phyloP scores from a whole-genome alignment of 352 stramenopile genomes.

The Phytopythium montanum region DNA sequence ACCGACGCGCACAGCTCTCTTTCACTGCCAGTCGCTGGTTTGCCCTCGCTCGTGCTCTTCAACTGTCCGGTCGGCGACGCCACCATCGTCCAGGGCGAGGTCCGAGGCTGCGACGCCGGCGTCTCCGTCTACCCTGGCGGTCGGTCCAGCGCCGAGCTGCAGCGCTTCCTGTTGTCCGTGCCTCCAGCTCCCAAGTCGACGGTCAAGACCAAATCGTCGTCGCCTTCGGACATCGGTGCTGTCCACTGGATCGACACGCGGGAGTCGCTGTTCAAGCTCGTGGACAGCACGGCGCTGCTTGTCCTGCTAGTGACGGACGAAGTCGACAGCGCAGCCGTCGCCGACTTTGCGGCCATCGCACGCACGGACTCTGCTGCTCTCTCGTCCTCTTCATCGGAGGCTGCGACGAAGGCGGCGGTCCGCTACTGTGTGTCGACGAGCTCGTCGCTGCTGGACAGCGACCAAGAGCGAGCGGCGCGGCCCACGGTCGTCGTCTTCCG shows the following conservation, averaged over 20 bases:
- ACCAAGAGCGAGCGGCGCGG: slow-evolving; percentile 7
- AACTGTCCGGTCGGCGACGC: slow-evolving; percentile 11
- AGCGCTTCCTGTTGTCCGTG: slow-evolving; percentile 28
- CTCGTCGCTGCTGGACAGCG: slow-evolving; percentile 14
- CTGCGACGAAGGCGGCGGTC: slow-evolving; percentile 12
- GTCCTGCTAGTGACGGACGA: slow-evolving; percentile 32
- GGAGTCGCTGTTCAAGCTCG: slow-evolving; percentile 11
- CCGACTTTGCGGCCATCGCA: slow-evolving; percentile 26
- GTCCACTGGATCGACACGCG: slow-evolving; percentile 11
- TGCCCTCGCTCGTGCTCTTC: slow-evolving; percentile 30
- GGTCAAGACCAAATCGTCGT: not conserved
- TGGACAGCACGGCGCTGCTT: slow-evolving; percentile 21
- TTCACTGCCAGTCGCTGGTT: slow-evolving; percentile 14
- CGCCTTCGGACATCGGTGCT: slow-evolving; percentile 1
- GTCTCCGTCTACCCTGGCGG: slow-evolving; percentile 25
- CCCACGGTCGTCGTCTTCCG: slow-evolving; percentile 28
- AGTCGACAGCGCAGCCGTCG: slow-evolving; percentile 18
- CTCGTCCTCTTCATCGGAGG: slow-evolving; percentile 2
- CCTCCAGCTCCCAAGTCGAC: slow-evolving; percentile 9
- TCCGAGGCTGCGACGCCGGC: slow-evolving; percentile 6
- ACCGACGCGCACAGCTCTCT: slow-evolving; percentile 3
- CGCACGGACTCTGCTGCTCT: slow-evolving; percentile 24
- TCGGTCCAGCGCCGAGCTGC: slow-evolving; percentile 32
- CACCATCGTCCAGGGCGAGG: not conserved
- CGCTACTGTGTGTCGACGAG: slow-evolving; percentile 23